Base-by-base conservation (phyloP, 495 filamentous ascomycete genomes). In the Penicillium tannophilum region DNA sequence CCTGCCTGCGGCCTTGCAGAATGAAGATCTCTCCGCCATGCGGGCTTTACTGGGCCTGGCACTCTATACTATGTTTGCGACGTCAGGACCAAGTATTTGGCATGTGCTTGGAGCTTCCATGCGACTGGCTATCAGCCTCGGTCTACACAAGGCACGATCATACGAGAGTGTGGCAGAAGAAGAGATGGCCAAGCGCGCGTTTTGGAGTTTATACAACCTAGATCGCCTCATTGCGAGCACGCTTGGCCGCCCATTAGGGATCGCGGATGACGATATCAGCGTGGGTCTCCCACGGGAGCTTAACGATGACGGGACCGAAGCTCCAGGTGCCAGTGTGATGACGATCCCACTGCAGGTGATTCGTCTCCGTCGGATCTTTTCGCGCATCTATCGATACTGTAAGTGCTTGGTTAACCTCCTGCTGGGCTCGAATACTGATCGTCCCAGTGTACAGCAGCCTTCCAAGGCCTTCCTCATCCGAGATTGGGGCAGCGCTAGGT, bases 131-230 rank as follows among this genome's bases (percentile, higher is more conserved):
- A 77, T 76, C 10, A 81, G 80, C 58, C 64, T 83, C 20, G 79
- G 80, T 6, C 46, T 83, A 8, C 80, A 83, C 52, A 79, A 82
- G 43, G 67, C 70, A 20, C 72, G 78, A 19, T 61, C 76, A 0
- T 68, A 68, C 28, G 50, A 63, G 10, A 79, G 63, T 43, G 47
- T 76, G 35, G 61, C 68, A 1, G 72, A 76, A 36, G 68, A 82
- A 20, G 80, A 83, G 52, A 79, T 81, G 70, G 65, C 77, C 8
- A 80, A 81, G 44, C 74, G 80, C 7, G 72, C 77, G 0, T 83
- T 82, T 50, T 83, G 80, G 80, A 82, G 78, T 61, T 68, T 81
- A 1, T 83, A 83, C 54, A 80, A 78, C 8, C 63, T 83, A 11
- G 80, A 83, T 52, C 77, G 80, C 8, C 70, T 82, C 39, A 76